A percentile compares a stretch with the other conserved stretches of the same genome.
Evolutionary conservation across 2,329 filamentous ascomycete species (phyloP).

Genomic region (Lasiodiplodia sp.): DNA sequence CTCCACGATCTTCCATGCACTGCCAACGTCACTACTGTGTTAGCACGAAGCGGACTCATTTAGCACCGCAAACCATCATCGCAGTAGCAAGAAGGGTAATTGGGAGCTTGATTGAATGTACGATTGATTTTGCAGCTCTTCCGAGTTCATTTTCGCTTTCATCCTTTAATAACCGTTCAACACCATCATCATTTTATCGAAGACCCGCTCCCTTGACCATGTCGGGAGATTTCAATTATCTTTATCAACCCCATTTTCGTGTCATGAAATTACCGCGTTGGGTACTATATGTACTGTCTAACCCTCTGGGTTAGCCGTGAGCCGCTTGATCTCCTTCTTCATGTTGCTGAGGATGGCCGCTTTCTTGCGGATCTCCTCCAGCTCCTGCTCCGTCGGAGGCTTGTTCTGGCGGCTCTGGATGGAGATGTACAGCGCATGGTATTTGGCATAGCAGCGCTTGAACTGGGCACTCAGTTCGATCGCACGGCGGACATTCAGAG

Average conservation of each 20-base stretch:
- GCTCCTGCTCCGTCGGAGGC: conserved; percentile 56
- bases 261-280: not conserved
- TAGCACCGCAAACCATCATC: not conserved
- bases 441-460: conserved; percentile 65
- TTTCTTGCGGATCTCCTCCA: conserved; percentile 59
- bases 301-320: not conserved
- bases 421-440: conserved; percentile 62
- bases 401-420: conserved; percentile 56
- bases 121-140: not conserved
- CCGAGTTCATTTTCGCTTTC: not conserved
- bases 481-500: conserved; percentile 46
- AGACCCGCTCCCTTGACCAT: not conserved
- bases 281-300: not conserved
- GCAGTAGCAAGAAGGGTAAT: not conserved
- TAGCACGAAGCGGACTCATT: not conserved
- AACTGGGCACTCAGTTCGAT: conserved; percentile 59
- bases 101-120: not conserved
- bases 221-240: not conserved
- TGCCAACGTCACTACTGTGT: not conserved
- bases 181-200: not conserved
- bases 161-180: not conserved
- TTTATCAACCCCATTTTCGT: not conserved
- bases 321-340: conserved; percentile 63
- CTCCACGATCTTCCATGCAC: not conserved
- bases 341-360: conserved; percentile 54